Percentiles rank a stretch among this genome's conserved stretches.
These are phyloP conservation scores for Aphanomyces invadans DNA, from an alignment of 352 stramenopile species.

Conservation along the genomic window DNA sequence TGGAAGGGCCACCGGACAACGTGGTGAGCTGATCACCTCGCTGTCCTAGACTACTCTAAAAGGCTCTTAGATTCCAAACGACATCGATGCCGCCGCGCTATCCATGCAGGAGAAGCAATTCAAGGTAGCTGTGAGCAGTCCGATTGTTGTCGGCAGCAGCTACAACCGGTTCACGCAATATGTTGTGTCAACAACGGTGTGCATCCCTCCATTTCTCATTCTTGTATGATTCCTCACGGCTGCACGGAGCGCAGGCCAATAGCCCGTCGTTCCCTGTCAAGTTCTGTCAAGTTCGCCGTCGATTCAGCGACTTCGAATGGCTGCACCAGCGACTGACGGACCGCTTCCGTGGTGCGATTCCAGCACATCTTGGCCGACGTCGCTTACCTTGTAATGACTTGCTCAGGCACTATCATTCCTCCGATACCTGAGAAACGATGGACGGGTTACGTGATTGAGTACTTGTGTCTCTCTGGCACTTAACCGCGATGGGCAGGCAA, in stretches of 20 bases:
- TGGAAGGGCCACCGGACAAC: slow-evolving; percentile 71
- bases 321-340: slow-evolving; percentile 70
- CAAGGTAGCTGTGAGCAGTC: slow-evolving; percentile 65
- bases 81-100: slow-evolving; percentile 26
- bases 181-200: slow-evolving; percentile 77
- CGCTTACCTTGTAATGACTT: not conserved
- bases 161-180: slow-evolving; percentile 86
- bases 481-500: slow-evolving; percentile 38
- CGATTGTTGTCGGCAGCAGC: slow-evolving; percentile 63
- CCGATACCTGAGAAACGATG: slow-evolving; percentile 82
- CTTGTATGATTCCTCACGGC: not conserved
- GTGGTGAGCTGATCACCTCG: slow-evolving; percentile 35
- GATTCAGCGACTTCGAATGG: slow-evolving; percentile 88
- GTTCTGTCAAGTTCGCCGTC: slow-evolving; percentile 68
- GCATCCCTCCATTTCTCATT: not conserved
- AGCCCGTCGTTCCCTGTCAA: slow-evolving; percentile 52
- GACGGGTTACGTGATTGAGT: slow-evolving; percentile 28
- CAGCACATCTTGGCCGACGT: not conserved
- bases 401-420: slow-evolving; percentile 75
- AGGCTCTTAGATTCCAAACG: not conserved
- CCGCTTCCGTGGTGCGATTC: slow-evolving; percentile 55
- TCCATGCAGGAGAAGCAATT: slow-evolving; percentile 48
- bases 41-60: not conserved
- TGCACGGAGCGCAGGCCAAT: slow-evolving; percentile 42
- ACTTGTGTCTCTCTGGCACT: not conserved